Evolutionary conservation across 1,139 yeast genomes (phyloP), one percentile per base, ranked within the genome.

Genomic region (Candida tetrigidarum): DNA sequence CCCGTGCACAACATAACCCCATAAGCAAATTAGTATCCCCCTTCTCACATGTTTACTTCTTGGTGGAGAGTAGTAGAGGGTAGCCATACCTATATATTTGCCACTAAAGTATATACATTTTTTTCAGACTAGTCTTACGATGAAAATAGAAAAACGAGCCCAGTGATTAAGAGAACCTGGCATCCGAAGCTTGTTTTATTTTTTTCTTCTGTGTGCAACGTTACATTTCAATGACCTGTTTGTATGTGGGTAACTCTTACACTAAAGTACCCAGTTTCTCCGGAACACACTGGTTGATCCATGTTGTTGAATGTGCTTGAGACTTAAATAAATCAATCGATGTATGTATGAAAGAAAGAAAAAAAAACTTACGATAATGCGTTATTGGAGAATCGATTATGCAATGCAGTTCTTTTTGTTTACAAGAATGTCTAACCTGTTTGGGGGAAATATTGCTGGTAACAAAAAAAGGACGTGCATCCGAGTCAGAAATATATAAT

Each of bases 361-460:
- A 28, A 14, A 32, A 32, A 19, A 32, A 32, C 36, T 32, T 32
- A 32, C 36, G 36, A 32, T 32, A 32, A 18, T 32, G 7, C 15
- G 9, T 9, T n/a, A n/a, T 25, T 9, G 12, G 28, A 2, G n/a
- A 2, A n/a, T 10, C 28, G n/a, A n/a, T n/a, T n/a, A n/a, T n/a
- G 28, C 10, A 25, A 12, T 12, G n/a, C n/a, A 9, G 28, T 25
- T 8, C 16, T 19, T n/a, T 19, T 6, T 2, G 5, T 12, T 14
- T 8, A 14, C 15, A 28, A 10, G 16, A 28, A 5, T n/a, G 15
- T 12, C 8, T 32, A 3, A 14, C 23, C 9, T 18, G 36, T 32
- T 25, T 19, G 36, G 36, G 36, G 36, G 19, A 32, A 19, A 30
- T 30, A 22, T 28, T 22, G 35, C 14, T 30, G 35, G 35, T 30